A percentile compares a stretch with the other conserved stretches of the same genome.
Conservation (phyloP, 495 filamentous ascomycete genomes). For the Letharia columbiana region DNA sequence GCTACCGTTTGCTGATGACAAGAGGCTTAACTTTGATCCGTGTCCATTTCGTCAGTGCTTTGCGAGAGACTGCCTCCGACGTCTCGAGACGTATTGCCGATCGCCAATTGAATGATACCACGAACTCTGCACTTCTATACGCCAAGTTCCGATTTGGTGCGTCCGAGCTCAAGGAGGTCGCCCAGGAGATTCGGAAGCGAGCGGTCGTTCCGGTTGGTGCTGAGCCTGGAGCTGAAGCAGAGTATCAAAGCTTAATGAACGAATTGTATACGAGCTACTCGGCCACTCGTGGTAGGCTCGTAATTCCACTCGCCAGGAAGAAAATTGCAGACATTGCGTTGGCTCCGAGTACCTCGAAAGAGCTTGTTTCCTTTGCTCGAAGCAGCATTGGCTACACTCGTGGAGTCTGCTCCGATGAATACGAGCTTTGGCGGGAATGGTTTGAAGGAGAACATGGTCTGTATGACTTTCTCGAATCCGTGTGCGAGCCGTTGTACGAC, state of each 20-base stretch:
- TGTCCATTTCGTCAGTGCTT: constrained; percentile 68
- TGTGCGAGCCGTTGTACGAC: constrained; percentile 70
- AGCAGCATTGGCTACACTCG: constrained; percentile 62
- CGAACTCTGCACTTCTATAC: constrained; percentile 66
- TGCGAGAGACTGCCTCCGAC: constrained; percentile 61
- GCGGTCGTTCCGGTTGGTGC: constrained; percentile 52
- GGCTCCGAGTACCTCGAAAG: constrained; percentile 56
- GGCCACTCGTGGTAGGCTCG: constrained; percentile 48
- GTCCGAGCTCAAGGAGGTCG: constrained; percentile 56
- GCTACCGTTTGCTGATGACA: constrained; percentile 61
- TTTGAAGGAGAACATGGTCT: constrained; percentile 61
- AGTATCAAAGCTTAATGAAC: constrained; percentile 58
- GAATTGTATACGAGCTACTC: constrained; percentile 61
- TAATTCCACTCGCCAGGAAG: constrained; percentile 49
- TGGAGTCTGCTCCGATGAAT: constrained; percentile 64
- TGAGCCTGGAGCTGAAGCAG: constrained; percentile 54
- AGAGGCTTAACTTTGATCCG: constrained; percentile 72
- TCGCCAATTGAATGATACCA: constrained; percentile 64
- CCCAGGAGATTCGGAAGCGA: constrained; percentile 59
- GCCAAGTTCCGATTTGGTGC: constrained; percentile 68
- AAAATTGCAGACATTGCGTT: constrained; percentile 58
- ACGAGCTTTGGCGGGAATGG: constrained; percentile 67
- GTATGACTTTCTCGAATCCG: constrained; percentile 62
- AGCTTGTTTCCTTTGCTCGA: constrained; percentile 60
- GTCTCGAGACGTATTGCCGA: constrained; percentile 62